A percentile compares a stretch with the other conserved stretches of the same genome.
These are phyloP conservation scores for Phaeodactylum tricornutum DNA, from an alignment of 108 stramenopile genomes.

Conservation along the genomic window DNA sequence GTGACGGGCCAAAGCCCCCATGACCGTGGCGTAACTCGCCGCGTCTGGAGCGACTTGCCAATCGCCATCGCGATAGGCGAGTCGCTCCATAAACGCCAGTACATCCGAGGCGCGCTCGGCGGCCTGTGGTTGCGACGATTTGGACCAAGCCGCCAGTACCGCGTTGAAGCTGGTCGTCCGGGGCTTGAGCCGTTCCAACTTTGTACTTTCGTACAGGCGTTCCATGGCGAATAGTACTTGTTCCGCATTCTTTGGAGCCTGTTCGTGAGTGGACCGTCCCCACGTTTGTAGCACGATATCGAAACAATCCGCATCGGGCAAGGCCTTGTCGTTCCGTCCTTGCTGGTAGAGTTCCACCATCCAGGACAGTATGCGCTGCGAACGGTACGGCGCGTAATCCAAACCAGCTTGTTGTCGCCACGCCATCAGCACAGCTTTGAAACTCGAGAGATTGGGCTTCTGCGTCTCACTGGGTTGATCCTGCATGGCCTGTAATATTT, in stretches of 20 bases:
- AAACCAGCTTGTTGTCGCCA: constrained; percentile 19
- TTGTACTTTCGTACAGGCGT: constrained; percentile 12
- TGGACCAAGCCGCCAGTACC: constrained; percentile 47
- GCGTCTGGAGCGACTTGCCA: constrained; percentile 4
- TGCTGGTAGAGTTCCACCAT: constrained; percentile 41
- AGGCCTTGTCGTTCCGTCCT: constrained; percentile 31
- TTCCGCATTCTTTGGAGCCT: constrained; percentile 54
- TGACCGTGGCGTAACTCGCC: constrained; percentile 21
- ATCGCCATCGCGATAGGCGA: constrained; percentile 10
- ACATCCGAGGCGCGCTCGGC: constrained; percentile 38
- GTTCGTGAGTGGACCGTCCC: constrained; percentile 30
- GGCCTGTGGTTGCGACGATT: constrained; percentile 19
- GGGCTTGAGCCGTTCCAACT: constrained; percentile 8
- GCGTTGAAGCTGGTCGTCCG: constrained; percentile 38
- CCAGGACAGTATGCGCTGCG: constrained; percentile 51
- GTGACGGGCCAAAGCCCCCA: constrained; percentile 26
- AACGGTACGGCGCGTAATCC: constrained; percentile 17
- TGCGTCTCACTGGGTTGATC: constrained; percentile 24
- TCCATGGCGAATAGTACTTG: constrained; percentile 55
- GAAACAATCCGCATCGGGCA: constrained; percentile 51
- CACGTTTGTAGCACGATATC: constrained; percentile 51
- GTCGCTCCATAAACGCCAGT: constrained; percentile 39
- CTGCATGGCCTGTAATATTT: constrained; percentile 65
- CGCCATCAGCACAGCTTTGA: constrained; percentile 28
- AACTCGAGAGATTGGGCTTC: constrained; percentile 34